phyloP scores from a whole-genome alignment of 2,329 filamentous ascomycete genomes.

The Bertia moriformis region DNA sequence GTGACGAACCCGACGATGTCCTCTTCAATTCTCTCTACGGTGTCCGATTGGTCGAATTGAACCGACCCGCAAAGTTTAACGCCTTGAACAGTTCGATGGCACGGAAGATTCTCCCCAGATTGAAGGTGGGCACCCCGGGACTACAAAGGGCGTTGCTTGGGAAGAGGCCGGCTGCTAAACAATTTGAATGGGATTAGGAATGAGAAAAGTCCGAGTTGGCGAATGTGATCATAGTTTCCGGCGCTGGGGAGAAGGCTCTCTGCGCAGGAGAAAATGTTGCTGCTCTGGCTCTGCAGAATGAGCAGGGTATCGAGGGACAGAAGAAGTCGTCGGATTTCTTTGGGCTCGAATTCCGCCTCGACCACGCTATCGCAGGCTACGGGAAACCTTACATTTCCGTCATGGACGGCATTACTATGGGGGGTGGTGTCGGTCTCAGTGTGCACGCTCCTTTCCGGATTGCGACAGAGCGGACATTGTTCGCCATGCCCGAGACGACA shows the following conservation, averaged over 20 bases:
- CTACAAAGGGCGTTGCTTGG: too few species aligned
- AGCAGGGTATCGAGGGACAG: slow-evolving; percentile 53
- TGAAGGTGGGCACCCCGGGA: slow-evolving; percentile 18
- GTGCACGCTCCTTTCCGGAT: slow-evolving; percentile 93
- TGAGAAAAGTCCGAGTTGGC: slow-evolving; percentile 93
- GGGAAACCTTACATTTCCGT: slow-evolving; percentile 83
- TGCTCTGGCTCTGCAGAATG: slow-evolving; percentile 61
- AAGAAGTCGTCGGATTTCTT: slow-evolving; percentile 73
- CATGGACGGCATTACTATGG: slow-evolving; percentile 98
- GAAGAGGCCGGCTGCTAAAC: not conserved
- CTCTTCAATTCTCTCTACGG: slow-evolving; percentile 82
- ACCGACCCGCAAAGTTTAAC: slow-evolving; percentile 83
- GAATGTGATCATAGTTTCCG: slow-evolving; percentile 84
- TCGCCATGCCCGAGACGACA: slow-evolving; percentile 96
- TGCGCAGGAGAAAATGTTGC: slow-evolving; percentile 90
- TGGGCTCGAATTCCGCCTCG: slow-evolving; percentile 83
- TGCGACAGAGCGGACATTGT: slow-evolving; percentile 85
- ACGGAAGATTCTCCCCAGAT: slow-evolving; percentile 75
- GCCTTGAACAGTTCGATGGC: slow-evolving; percentile 89
- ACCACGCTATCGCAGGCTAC: slow-evolving; percentile 91
- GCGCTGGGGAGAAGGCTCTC: slow-evolving; percentile 69
- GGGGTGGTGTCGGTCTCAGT: slow-evolving; percentile 84
- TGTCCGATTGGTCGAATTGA: slow-evolving; percentile 81
- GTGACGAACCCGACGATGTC: slow-evolving; percentile 77
- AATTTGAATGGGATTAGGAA: slow-evolving; percentile 44